Base-by-base conservation (phyloP, 73 alveolate genomes). In the Symbiodinium pilosum region DNA sequence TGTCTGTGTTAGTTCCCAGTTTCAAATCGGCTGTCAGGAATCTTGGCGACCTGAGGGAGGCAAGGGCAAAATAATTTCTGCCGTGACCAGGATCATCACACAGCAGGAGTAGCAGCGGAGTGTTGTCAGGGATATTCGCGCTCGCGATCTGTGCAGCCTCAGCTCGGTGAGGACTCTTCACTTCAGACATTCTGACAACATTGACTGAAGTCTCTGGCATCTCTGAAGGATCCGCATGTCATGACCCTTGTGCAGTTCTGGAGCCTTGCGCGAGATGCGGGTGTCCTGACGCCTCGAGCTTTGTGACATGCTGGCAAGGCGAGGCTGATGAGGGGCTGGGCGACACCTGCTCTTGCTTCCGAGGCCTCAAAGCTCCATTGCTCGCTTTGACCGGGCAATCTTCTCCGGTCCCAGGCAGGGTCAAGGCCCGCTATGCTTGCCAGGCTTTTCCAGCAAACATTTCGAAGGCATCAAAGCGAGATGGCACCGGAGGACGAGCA, bases 11-110 rank as follows among this genome's bases (percentile, higher is more conserved):
- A 54, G 32, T 16, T 54, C 73, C 26, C 73, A 9, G 26, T 30
- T 77, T 20, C 52, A 34, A 42, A 5, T 24, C 21, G 28, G 5
- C 8, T 40, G 24, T 20, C 86, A 88, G 95, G 95, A 51, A 88
- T 34, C 73, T 88, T 69, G 95, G 95, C 59, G 95, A 88, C 86
- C 47, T 88, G 32, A 75, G 95, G 32, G 95, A 88, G 95, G 95
- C 95, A 84, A 34, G 83, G 24, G 28, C 36, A 85, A n/a, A n/a
- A n/a, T n/a, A n/a, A n/a, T n/a, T n/a, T n/a, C n/a, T n/a, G n/a
- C n/a, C n/a, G n/a, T n/a, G n/a, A n/a, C n/a, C n/a, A n/a, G n/a
- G n/a, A n/a, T n/a, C n/a, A n/a, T n/a, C n/a, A n/a, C n/a, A n/a
- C n/a, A n/a, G n/a, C n/a, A n/a, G n/a, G n/a, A n/a, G n/a, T n/a